A percentile compares a stretch with the other conserved stretches of the same genome.
These are phyloP conservation scores for Moesziomyces antarcticus DNA, from an alignment of 1,284 basidiomycete species.

Conservation along the genomic window DNA sequence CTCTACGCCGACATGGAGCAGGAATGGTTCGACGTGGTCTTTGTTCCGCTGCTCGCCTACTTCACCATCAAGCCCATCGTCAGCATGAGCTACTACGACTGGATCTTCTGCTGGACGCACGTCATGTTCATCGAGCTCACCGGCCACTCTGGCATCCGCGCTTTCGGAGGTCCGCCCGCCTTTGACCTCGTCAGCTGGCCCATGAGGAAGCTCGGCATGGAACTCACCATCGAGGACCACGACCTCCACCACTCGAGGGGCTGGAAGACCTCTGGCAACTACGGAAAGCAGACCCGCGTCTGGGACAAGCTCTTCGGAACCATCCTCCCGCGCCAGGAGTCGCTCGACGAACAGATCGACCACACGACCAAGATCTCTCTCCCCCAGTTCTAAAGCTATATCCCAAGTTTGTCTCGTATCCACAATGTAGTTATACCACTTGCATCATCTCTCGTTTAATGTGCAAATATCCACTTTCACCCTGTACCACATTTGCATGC, in stretches of 20 bases:
- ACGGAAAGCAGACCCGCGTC: conserved; percentile 64
- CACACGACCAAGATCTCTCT: conserved; percentile 23
- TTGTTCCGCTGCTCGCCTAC: conserved; percentile 48
- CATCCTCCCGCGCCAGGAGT: conserved; percentile 50
- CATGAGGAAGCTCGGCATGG: conserved; percentile 49
- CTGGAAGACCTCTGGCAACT: conserved; percentile 53
- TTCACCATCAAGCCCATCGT: conserved; percentile 26
- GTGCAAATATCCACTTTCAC: background rate
- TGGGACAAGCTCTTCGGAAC: conserved; percentile 64
- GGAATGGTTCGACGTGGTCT: conserved; percentile 55
- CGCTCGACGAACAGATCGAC: conserved; percentile 38
- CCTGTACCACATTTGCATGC: no score
- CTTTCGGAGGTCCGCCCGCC: conserved; percentile 42
- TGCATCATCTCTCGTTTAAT: background rate
- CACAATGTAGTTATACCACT: background rate
- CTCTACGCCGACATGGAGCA: conserved; percentile 59
- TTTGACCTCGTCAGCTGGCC: conserved; percentile 17
- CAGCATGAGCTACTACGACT: conserved; percentile 39
- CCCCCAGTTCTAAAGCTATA: conserved; percentile 14
- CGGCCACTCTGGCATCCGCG: conserved; percentile 61
- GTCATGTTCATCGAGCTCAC: conserved; percentile 54
- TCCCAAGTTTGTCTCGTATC: conserved; percentile 1
- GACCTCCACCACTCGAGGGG: conserved; percentile 64
- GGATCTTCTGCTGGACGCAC: conserved; percentile 47
- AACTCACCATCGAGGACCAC: conserved; percentile 66